phyloP scores from a whole-genome alignment of 495 filamentous ascomycete species.

The Lepidopterella palustris region DNA sequence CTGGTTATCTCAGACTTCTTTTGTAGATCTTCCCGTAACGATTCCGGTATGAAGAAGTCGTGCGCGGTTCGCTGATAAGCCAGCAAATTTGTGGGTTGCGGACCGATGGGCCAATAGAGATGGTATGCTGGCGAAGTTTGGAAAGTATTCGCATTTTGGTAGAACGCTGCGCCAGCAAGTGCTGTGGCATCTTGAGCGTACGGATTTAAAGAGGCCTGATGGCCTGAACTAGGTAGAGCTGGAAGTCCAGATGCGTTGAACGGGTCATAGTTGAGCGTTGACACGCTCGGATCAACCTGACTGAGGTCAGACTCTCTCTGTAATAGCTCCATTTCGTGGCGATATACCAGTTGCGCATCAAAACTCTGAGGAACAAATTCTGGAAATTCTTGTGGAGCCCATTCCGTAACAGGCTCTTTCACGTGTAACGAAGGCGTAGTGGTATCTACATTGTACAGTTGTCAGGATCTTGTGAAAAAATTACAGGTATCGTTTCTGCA shows the following conservation, averaged over 20 bases:
- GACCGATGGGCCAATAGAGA: constrained; percentile 82
- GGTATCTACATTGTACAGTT: constrained; percentile 41
- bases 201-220: constrained; percentile 22
- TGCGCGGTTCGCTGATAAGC: constrained; percentile 78
- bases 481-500: too few species aligned
- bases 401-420: constrained; percentile 46
- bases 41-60: constrained; percentile 84
- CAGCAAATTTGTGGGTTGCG: constrained; percentile 67
- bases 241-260: constrained; percentile 20
- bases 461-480: too few species aligned
- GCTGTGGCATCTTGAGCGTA: constrained; percentile 37
- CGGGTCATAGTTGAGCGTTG: constrained; percentile 21
- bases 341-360: constrained; percentile 57
- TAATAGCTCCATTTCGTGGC: background rate
- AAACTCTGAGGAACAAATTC: constrained; percentile 81
- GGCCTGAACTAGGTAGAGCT: constrained; percentile 10
- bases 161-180: constrained; percentile 62
- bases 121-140: constrained; percentile 56
- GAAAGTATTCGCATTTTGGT: constrained; percentile 18
- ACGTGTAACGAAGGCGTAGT: constrained; percentile 47
- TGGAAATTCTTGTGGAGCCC: constrained; percentile 55
- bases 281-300: constrained; percentile 22
- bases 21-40: constrained; percentile 78
- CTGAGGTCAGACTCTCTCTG: background rate
- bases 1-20: constrained; percentile 78